Conservation (phyloP, 768 basidiomycete genomes). For the Gyrodon lividus region DNA sequence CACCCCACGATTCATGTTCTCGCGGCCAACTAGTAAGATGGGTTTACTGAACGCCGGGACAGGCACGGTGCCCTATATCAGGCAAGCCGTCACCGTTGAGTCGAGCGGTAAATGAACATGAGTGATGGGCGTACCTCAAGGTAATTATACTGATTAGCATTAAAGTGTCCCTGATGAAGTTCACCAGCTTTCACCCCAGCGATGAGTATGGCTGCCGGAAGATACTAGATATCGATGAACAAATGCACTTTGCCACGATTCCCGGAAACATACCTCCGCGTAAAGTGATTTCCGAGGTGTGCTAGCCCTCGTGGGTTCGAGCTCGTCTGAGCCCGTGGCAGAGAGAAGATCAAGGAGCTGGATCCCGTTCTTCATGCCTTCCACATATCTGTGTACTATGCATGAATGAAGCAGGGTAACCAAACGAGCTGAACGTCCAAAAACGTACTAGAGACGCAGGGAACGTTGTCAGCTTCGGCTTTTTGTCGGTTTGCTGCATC, state of each 20-base stretch:
- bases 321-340: constrained; percentile 56
- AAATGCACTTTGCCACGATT: background rate
- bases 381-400: constrained; percentile 77
- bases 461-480: constrained; percentile 64
- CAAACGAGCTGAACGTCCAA: background rate
- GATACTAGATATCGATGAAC: constrained; percentile 53
- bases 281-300: constrained; percentile 63
- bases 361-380: constrained; percentile 61
- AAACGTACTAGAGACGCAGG: constrained; percentile 59
- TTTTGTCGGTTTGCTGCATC: constrained; percentile 82
- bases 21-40: constrained; percentile 80
- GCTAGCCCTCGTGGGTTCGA: constrained; percentile 60
- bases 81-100: background rate
- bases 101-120: too few species aligned
- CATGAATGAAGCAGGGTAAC: background rate
- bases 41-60: constrained; percentile 74
- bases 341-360: constrained; percentile 83
- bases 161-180: constrained; percentile 91
- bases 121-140: constrained; percentile 62
- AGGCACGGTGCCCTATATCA: constrained; percentile 70
- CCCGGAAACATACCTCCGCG: constrained; percentile 54
- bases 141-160: constrained; percentile 94
- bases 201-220: constrained; percentile 64
- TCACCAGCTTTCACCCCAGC: constrained; percentile 85
- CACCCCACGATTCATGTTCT: constrained; percentile 95